Percentiles rank a stretch among this genome's conserved stretches.
phyloP scores from a whole-genome alignment of 2,329 filamentous ascomycete species.

The Colletotrichum sidae region DNA sequence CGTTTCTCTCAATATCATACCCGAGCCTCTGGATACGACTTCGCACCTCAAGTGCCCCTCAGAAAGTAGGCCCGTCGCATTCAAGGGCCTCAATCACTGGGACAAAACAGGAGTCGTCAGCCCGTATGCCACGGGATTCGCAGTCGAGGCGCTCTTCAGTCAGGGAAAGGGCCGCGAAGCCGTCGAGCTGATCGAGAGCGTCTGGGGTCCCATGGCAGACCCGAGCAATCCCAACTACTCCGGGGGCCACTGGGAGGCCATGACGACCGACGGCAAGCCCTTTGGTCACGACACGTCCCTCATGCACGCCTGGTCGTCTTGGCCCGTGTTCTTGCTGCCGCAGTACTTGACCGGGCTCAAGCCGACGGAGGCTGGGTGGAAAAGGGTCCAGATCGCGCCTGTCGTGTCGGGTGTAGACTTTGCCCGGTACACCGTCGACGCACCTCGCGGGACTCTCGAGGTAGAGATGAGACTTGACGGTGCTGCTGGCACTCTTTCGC shows the following conservation, averaged over 20 bases:
- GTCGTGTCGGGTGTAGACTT: constrained; percentile 6
- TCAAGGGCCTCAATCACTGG: constrained; percentile 21
- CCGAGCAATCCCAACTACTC: constrained; percentile 16
- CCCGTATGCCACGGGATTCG: constrained; percentile 28
- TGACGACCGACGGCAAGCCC: constrained; percentile 20
- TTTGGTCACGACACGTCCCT: constrained; percentile 24
- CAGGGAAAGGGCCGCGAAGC: constrained; percentile 7
- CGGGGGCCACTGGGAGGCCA: constrained; percentile 29
- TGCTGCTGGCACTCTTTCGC: background rate
- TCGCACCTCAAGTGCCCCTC: background rate
- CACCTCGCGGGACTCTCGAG: constrained; percentile 5
- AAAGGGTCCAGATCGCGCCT: constrained; percentile 11
- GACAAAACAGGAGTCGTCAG: constrained; percentile 12
- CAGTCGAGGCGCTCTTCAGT: constrained; percentile 28
- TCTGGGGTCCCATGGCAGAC: constrained; percentile 29
- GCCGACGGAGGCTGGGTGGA: constrained; percentile 24
- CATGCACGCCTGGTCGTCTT: constrained; percentile 30
- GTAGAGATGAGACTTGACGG: constrained; percentile 1
- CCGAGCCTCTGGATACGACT: background rate
- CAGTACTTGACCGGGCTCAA: constrained; percentile 25
- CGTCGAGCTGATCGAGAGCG: constrained; percentile 6
- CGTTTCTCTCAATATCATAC: background rate
- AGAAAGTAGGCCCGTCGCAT: background rate
- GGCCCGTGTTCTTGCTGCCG: constrained; percentile 30
- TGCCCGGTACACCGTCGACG: background rate